Percentiles rank a stretch among this genome's conserved stretches.
These are phyloP conservation scores for Podospora conica DNA, from an alignment of 495 filamentous ascomycete genomes.

Conservation along the genomic window DNA sequence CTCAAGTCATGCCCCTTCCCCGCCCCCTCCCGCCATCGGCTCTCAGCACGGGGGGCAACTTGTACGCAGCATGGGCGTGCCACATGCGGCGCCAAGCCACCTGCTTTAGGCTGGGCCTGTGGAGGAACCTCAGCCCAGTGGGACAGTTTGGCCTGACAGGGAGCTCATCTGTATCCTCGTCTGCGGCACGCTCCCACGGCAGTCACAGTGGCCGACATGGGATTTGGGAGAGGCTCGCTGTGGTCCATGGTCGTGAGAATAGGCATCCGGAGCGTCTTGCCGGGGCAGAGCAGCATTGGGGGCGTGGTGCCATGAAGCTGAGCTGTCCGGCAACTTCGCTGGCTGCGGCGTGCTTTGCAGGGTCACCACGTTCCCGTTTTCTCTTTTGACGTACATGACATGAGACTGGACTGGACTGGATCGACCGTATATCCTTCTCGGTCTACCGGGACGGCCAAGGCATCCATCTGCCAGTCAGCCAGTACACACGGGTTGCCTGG, in stretches of 20 bases:
- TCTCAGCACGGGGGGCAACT: conserved; percentile 1
- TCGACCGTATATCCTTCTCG: conserved; percentile 14
- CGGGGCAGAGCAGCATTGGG: not conserved
- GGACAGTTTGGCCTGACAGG: not conserved
- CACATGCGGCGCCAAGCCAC: conserved; percentile 1
- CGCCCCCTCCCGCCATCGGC: conserved; percentile 11
- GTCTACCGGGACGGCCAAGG: conserved; percentile 12
- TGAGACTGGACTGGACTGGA: conserved; percentile 10
- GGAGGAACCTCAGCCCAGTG: not conserved
- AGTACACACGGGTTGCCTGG: conserved; percentile 1
- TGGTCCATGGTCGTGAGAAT: not conserved
- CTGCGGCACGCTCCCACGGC: not conserved
- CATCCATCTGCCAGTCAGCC: conserved; percentile 5
- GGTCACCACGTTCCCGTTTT: conserved; percentile 14
- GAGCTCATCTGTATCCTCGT: not conserved
- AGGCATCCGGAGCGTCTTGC: not conserved
- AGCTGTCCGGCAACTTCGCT: conserved; percentile 11
- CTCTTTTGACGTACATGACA: conserved; percentile 25
- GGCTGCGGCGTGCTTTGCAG: conserved; percentile 2
- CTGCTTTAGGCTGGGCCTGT: conserved; percentile 8
- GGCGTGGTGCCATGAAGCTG: conserved; percentile 8
- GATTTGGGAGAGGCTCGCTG: not conserved
- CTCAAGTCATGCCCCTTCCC: conserved; percentile 29
- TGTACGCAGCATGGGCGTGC: conserved; percentile 4
- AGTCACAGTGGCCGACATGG: not conserved